phyloP scores from a whole-genome alignment of 306 rosid species.

The Purshia tridentata region DNA sequence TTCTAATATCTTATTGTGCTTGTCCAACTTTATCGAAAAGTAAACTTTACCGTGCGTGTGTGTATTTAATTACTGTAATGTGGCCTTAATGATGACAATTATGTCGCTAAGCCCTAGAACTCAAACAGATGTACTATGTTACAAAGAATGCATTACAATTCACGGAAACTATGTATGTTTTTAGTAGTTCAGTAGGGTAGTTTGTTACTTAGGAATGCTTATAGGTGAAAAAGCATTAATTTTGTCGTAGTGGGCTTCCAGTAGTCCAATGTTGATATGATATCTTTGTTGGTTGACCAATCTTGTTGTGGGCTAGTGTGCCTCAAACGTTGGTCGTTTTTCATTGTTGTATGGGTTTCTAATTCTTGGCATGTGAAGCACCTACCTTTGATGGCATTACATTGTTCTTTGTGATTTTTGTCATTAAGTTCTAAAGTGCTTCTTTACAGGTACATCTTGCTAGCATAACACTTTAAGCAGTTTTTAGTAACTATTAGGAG shows the following conservation, averaged over 20 bases:
- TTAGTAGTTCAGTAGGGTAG: neutral
- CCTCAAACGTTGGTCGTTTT: neutral
- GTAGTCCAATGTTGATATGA: neutral
- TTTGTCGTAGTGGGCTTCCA: neutral
- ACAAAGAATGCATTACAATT: neutral
- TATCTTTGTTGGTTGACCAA: neutral
- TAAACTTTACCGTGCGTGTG: neutral
- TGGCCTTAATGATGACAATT: neutral
- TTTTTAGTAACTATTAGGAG: neutral
- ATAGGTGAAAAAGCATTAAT: neutral
- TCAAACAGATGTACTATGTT: neutral
- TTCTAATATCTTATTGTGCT: neutral
- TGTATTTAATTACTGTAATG: neutral
- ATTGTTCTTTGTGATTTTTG: neutral
- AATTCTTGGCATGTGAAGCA: neutral
- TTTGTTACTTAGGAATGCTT: neutral
- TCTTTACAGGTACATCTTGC: slow-evolving; percentile 3
- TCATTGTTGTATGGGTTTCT: neutral
- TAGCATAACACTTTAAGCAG: neutral
- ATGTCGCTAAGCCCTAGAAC: too few species aligned
- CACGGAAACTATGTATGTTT: neutral
- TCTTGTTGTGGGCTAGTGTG: neutral
- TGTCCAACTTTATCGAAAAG: neutral
- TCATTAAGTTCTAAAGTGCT: neutral
- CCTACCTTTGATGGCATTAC: neutral